phyloP scores from a whole-genome alignment of 345 rosid species.

The Syzygium aqueum region DNA sequence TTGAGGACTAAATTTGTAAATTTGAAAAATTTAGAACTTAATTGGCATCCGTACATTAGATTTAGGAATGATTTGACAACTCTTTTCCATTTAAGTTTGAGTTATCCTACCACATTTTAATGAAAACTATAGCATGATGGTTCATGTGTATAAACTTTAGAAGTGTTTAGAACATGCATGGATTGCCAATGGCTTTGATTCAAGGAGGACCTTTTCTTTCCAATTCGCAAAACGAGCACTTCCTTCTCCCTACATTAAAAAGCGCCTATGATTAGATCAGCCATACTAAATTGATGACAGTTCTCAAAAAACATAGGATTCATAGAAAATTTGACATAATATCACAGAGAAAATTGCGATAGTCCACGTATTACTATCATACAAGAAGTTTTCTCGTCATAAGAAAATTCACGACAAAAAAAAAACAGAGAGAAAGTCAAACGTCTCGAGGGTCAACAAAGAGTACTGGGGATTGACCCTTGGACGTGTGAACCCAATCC shows the following conservation, averaged over 20 bases:
- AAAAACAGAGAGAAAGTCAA: slow-evolving; percentile 8
- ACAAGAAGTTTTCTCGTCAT: neutral
- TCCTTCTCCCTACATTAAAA: neutral
- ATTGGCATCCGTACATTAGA: neutral
- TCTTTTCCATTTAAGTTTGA: neutral
- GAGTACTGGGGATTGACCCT: slow-evolving; percentile 23
- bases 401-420: neutral
- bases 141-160: neutral
- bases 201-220: neutral
- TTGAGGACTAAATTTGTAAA: neutral
- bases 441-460: slow-evolving; percentile 79
- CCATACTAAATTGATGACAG: neutral
- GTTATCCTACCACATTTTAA: neutral
- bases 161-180: neutral
- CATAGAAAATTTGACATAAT: neutral
- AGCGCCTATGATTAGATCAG: neutral
- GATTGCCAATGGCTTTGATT: neutral
- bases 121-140: neutral
- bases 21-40: fast-evolving
- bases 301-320: neutral
- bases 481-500: slow-evolving; percentile 33
- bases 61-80: neutral
- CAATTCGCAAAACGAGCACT: neutral
- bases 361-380: neutral
- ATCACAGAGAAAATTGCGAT: neutral